Evolutionary conservation across 768 basidiomycete species (phyloP).

Genomic region (Russula dissimulans): DNA sequence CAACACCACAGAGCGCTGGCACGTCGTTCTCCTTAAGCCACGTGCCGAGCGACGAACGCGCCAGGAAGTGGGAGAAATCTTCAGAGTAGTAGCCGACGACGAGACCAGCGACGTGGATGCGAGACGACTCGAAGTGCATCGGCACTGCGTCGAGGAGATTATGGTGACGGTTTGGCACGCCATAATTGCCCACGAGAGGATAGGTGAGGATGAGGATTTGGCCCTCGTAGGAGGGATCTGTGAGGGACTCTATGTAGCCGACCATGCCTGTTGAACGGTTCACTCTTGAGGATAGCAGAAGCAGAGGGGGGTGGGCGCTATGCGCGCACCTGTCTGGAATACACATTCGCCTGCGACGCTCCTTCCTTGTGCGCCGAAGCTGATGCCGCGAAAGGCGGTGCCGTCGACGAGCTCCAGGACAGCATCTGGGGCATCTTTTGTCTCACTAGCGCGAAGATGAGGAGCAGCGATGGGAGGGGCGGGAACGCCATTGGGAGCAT

Average conservation of each 20-base stretch:
- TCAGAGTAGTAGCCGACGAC: constrained; percentile 91
- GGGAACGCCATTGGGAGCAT: constrained; percentile 28
- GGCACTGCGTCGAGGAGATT: constrained; percentile 47
- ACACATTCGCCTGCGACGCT: constrained; percentile 97
- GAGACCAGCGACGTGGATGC: constrained; percentile 88
- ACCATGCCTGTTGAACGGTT: constrained; percentile 74
- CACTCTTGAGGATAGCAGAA: constrained; percentile 10
- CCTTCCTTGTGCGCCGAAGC: constrained; percentile 87
- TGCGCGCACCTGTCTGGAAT: constrained; percentile 87
- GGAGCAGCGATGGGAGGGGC: constrained; percentile 30
- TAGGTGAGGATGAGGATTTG: constrained; percentile 98
- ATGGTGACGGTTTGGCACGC: constrained; percentile 69
- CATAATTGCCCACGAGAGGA: constrained; percentile 95
- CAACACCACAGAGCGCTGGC: constrained; percentile 92
- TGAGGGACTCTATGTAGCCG: constrained; percentile 95
- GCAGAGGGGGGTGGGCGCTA: not conserved
- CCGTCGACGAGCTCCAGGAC: constrained; percentile 90
- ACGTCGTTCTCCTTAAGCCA: constrained; percentile 96
- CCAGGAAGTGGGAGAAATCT: constrained; percentile 92
- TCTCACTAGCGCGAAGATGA: constrained; percentile 20
- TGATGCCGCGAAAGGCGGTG: constrained; percentile 77
- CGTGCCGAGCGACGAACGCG: constrained; percentile 71
- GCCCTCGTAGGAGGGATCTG: constrained; percentile 96
- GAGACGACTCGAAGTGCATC: constrained; percentile 83
- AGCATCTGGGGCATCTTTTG: constrained; percentile 36